Evolutionary conservation across 2,329 filamentous ascomycete species (phyloP).

Genomic region (Septoria linicola): DNA sequence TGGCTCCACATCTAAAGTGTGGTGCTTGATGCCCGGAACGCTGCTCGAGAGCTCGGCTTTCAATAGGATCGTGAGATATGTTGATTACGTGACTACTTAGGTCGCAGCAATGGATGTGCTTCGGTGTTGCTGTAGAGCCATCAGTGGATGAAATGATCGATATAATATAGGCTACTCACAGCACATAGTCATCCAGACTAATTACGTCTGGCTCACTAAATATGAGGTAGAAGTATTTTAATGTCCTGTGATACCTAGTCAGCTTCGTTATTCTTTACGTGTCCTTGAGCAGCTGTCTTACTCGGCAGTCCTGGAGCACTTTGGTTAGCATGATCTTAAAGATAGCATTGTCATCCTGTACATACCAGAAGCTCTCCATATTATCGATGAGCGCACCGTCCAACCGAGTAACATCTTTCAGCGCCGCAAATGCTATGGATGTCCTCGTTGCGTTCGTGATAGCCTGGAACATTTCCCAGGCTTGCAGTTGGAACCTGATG

Average conservation of each 20-base stretch:
- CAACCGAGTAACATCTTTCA: slow-evolving; percentile 63
- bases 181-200: slow-evolving; percentile 56
- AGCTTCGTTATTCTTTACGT: not conserved
- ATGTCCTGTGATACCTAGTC: slow-evolving; percentile 57
- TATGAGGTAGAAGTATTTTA: slow-evolving; percentile 66
- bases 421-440: slow-evolving; percentile 62
- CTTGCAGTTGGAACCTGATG: slow-evolving; percentile 62
- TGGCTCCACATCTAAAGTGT: no score
- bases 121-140: slow-evolving; percentile 42
- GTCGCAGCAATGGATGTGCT: slow-evolving; percentile 41
- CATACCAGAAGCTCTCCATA: slow-evolving; percentile 70
- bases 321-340: not conserved
- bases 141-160: not conserved
- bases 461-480: slow-evolving; percentile 72
- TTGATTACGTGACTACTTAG: not conserved
- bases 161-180: slow-evolving; percentile 25
- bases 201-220: slow-evolving; percentile 60
- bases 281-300: no score
- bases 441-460: slow-evolving; percentile 63
- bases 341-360: not conserved
- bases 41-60: no score
- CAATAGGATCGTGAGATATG: no score
- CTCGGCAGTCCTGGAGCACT: no score
- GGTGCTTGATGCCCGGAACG: no score
- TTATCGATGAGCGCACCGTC: slow-evolving; percentile 50